Conservation (phyloP, 331 rosid species). For the Stylosanthes scabra region DNA sequence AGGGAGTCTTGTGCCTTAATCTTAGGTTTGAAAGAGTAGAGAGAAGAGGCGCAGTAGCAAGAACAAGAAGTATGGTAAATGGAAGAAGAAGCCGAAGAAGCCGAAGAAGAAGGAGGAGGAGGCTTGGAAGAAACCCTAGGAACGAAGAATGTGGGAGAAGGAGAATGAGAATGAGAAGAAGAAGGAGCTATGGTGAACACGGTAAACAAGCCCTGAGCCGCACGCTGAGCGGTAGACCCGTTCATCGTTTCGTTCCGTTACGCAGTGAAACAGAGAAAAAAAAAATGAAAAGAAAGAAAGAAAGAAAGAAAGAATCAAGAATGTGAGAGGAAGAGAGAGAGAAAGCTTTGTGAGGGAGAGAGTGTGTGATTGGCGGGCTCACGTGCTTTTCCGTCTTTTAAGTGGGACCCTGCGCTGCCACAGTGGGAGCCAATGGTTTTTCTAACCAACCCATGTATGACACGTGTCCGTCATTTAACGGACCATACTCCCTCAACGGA, state of each 20-base stretch:
- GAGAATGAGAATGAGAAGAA: slow-evolving; percentile 44
- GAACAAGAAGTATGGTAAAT: slow-evolving; percentile 49
- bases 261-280: not conserved
- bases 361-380: slow-evolving; percentile 38
- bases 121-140: slow-evolving; percentile 61
- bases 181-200: slow-evolving; percentile 54
- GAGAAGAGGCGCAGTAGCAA: slow-evolving; percentile 27
- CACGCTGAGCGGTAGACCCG: slow-evolving; percentile 36
- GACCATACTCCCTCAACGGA: not conserved
- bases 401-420: slow-evolving; percentile 22
- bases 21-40: slow-evolving; percentile 46
- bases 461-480: slow-evolving; percentile 34
- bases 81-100: slow-evolving; percentile 26
- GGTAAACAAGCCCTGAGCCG: slow-evolving; percentile 18
- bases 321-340: not conserved
- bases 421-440: slow-evolving; percentile 2
- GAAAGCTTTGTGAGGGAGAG: not conserved
- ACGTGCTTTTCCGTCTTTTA: slow-evolving; percentile 43
- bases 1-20: slow-evolving; percentile 60
- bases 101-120: slow-evolving; percentile 21
- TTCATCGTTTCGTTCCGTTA: not conserved
- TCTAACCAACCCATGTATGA: not conserved
- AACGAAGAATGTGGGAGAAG: slow-evolving; percentile 47
- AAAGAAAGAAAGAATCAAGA: no score
- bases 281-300: not conserved